A percentile compares a stretch with the other conserved stretches of the same genome.
Evolutionary conservation across 1,284 basidiomycete genomes (phyloP).

Genomic region (Naganishia albida): DNA sequence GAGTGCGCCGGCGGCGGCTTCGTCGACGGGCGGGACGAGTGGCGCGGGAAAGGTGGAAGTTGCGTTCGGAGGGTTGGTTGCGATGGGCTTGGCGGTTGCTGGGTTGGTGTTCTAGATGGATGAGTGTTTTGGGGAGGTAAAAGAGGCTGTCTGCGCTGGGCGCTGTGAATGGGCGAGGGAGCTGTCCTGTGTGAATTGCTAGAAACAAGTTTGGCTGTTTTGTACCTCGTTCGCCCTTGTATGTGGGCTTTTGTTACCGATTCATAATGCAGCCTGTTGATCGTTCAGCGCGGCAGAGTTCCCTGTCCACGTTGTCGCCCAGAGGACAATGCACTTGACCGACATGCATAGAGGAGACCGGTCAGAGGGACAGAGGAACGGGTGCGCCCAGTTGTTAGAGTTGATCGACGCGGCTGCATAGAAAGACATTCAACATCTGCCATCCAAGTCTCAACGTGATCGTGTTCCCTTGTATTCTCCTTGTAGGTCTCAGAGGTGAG

Average conservation of each 20-base stretch:
- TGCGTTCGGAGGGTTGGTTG: neutral
- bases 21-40: slow-evolving; percentile 6
- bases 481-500: neutral
- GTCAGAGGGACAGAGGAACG: neutral
- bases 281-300: too few relatives aligned
- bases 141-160: too few relatives aligned
- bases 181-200: too few relatives aligned
- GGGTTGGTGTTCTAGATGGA: slow-evolving; percentile 2
- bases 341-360: too few relatives aligned
- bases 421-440: slow-evolving; percentile 12
- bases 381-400: slow-evolving; percentile 1
- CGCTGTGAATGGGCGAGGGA: too few relatives aligned
- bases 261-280: too few relatives aligned
- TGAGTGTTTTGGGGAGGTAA: neutral
- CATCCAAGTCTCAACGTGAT: neutral
- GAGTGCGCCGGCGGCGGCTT: slow-evolving; percentile 2
- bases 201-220: too few relatives aligned
- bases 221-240: too few relatives aligned
- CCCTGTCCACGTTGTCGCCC: too few relatives aligned
- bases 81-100: neutral
- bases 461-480: neutral
- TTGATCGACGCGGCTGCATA: slow-evolving; percentile 1
- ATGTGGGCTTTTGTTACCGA: too few relatives aligned
- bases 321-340: too few relatives aligned
- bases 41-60: neutral